Evolutionary conservation across 2,329 filamentous ascomycete genomes (phyloP), one percentile per base, ranked within the genome.

Genomic region (Neofusicoccum sp.): DNA sequence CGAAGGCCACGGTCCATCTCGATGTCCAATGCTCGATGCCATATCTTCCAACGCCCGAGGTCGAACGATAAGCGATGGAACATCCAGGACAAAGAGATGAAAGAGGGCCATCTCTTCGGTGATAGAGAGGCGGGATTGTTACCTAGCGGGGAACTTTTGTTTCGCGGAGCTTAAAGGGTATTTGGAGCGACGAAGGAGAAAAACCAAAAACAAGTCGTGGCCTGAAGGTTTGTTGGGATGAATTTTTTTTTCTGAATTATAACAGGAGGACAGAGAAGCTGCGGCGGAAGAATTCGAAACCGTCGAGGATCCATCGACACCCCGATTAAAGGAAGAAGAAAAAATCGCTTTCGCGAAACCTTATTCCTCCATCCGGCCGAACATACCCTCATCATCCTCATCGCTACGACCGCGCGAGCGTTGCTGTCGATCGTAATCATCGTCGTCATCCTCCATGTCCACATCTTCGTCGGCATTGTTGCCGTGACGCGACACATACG

Each of bases 371-470:
- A 98, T 98, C 67, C 86, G 86, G 61, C 93, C 93, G 80, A 99
- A 99, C 69, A 98, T 89, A 71, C 93, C 93, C 66, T 97, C 93
- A 66, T 98, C 93, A 64, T 96, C 92, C 68, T 96, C 93, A 68
- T 96, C 90, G 74, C 87, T 89, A 64, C 89, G 71, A 54, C 84
- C 84, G 60, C 85, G 83, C 62, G 71, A 71, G 63, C 69, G 70
- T 49, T 70, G 70, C 57, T 77, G 80, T 8, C 44, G n/a, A 24
- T 61, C 58, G 69, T 86, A 86, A 62, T 87, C 84, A 63, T 89
- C 86, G 59, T 91, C 87, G 65, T 86, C 86, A 65, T 84, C 73
- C 60, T 80, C 78, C 78, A 81, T 82, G 61, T 80, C 76, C 31
- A 81, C 75, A 63, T 81, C 79, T 59, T 65, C 48, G 34, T 59